Base-by-base conservation (phyloP, 2,329 filamentous ascomycete species). In the Xylaria sp. region DNA sequence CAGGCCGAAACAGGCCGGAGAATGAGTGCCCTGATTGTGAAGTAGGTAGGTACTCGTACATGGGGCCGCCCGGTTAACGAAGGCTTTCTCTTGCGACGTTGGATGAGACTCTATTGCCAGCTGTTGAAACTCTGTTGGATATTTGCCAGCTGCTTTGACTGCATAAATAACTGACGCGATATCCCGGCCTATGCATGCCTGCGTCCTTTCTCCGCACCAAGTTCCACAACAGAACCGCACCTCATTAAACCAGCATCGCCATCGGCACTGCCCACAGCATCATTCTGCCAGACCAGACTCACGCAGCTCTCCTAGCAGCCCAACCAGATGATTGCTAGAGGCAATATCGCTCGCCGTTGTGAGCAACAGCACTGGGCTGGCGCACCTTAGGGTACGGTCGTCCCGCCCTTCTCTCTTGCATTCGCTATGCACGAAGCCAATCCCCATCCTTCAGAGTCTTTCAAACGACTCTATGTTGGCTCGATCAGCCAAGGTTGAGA, bases 201-300 rank as follows among this genome's bases (percentile, higher is more conserved):
- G 54, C 55, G 23, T 30, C 18, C 34, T 7, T 30, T 55, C 55
- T 52, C 59, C 54, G 52, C 46, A 54, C 49, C 50, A 13, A 51
- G 51, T 48, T 49, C 13, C 13, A 46, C 42, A 18, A 16, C 47
- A 30, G 54, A 52, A 63, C 61, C 57, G 57, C 61, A 63, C 59
- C 59, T 63, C 61, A 57, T 57, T 59, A 58, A 61, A 53, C 23
- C 55, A 53, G 57, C 51, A 63, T 57, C 59, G 46, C 54, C 56
- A 50, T 55, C 53, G 35, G 53, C 50, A 46, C 59, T 46, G 37
- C 51, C 42, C 37, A 19, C 51, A 52, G 47, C 59, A 47, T 62
- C 42, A 23, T 47, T 46, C 34, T 39, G 52, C 57, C 57, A 48
- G 42, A 48, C 11, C 47, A 61, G 54, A 57, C 51, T 49, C 53